Percentiles rank a stretch among this genome's conserved stretches.
phyloP scores from a whole-genome alignment of 495 filamentous ascomycete species.

The Mycothermus thermophilus region DNA sequence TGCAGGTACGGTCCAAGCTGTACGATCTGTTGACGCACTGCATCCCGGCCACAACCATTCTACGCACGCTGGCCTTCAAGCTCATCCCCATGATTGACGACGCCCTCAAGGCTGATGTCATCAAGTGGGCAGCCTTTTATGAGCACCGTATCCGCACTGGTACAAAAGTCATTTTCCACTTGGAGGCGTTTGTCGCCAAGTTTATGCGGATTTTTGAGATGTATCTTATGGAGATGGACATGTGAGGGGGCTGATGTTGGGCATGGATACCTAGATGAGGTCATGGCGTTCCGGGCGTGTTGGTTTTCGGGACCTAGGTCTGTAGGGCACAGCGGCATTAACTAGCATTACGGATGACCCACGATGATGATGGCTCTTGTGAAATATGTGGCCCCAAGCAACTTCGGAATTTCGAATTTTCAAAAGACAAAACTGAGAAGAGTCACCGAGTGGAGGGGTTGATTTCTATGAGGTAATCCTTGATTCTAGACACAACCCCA shows the following conservation, averaged over 20 bases:
- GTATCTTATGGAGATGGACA: conserved; percentile 81
- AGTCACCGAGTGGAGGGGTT: too few species aligned
- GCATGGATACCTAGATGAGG: too few species aligned
- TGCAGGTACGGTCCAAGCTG: conserved; percentile 78
- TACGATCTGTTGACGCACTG: conserved; percentile 96
- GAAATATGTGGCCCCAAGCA: too few species aligned
- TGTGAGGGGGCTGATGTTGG: conserved; percentile 16
- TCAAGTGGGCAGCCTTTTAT: conserved; percentile 93
- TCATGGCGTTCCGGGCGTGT: not conserved
- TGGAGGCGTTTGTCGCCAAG: conserved; percentile 96
- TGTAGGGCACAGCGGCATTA: too few species aligned
- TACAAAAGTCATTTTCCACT: conserved; percentile 91
- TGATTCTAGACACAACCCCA: too few species aligned
- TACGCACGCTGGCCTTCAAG: conserved; percentile 90
- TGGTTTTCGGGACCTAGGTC: too few species aligned
- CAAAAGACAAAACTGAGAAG: too few species aligned
- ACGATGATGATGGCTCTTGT: too few species aligned
- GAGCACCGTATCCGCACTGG: conserved; percentile 86
- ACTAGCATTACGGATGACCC: too few species aligned
- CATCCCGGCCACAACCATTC: conserved; percentile 81
- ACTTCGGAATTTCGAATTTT: too few species aligned
- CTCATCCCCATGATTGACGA: conserved; percentile 79
- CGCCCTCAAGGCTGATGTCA: conserved; percentile 74
- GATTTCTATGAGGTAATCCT: too few species aligned
- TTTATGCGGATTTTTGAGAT: conserved; percentile 94